These are phyloP conservation scores for Prunus kanzakura DNA, from an alignment of 306 rosid species.

Conservation along the genomic window DNA sequence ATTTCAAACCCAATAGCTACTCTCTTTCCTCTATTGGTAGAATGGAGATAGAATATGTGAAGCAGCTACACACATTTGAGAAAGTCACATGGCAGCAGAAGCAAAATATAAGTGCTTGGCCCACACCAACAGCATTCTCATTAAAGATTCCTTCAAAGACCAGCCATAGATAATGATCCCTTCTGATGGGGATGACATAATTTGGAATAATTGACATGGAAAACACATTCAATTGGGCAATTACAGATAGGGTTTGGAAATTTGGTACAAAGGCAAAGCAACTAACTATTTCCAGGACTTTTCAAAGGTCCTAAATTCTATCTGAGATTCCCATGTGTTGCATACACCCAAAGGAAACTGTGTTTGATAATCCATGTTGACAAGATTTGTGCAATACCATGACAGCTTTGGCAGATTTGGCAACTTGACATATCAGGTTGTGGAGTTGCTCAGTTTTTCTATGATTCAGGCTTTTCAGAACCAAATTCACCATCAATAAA, in stretches of 20 bases:
- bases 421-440: background rate
- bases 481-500: background rate
- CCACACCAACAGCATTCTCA: constrained; percentile 30
- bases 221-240: constrained; percentile 3
- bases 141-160: constrained; percentile 45
- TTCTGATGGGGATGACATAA: constrained; percentile 26
- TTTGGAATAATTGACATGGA: constrained; percentile 27
- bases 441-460: background rate
- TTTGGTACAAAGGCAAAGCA: constrained; percentile 37
- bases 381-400: background rate
- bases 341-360: background rate
- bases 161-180: constrained; percentile 38
- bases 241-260: background rate
- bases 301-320: background rate
- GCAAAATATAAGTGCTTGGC: constrained; percentile 29
- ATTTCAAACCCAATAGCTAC: constrained; percentile 25
- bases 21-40: constrained; percentile 22
- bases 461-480: background rate
- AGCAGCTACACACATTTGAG: constrained; percentile 25
- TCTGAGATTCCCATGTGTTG: constrained; percentile 15
- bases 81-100: constrained; percentile 45
- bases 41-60: constrained; percentile 13
- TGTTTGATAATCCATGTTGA: background rate
- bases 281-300: background rate
- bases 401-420: background rate